These are phyloP conservation scores for Penicillium sp. DNA, from an alignment of 2,329 filamentous ascomycete species.

Conservation along the genomic window DNA sequence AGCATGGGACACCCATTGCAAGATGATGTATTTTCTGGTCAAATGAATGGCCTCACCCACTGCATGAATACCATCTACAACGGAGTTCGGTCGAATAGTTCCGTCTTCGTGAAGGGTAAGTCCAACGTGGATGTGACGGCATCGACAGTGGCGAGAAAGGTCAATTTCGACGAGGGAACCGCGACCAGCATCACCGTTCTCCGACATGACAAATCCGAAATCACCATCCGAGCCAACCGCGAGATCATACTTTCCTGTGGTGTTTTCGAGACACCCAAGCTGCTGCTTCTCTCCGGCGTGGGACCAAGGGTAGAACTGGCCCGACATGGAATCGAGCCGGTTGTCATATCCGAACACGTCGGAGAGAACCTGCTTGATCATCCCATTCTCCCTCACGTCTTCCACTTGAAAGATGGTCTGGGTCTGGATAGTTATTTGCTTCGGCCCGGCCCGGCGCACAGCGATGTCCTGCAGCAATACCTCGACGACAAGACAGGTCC, in stretches of 20 bases:
- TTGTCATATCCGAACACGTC: slow-evolving; percentile 26
- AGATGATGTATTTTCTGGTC: slow-evolving; percentile 54
- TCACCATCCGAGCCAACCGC: slow-evolving; percentile 49
- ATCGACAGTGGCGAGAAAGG: slow-evolving; percentile 9
- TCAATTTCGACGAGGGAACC: background rate
- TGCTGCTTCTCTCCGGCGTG: slow-evolving; percentile 50
- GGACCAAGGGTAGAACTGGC: slow-evolving; percentile 36
- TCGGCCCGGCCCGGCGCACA: slow-evolving; percentile 34
- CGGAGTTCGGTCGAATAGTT: slow-evolving; percentile 52
- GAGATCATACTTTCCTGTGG: slow-evolving; percentile 51
- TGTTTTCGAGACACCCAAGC: slow-evolving; percentile 52
- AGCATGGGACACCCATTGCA: slow-evolving; percentile 51
- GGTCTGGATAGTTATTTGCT: slow-evolving; percentile 40
- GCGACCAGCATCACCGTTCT: slow-evolving; percentile 46
- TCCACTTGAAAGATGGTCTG: slow-evolving; percentile 43
- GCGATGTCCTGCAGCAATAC: slow-evolving; percentile 35
- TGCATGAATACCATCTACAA: slow-evolving; percentile 57
- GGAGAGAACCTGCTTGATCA: slow-evolving; percentile 35
- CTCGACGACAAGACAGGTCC: slow-evolving; percentile 43
- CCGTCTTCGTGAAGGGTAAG: slow-evolving; percentile 52
- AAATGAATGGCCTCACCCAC: slow-evolving; percentile 54
- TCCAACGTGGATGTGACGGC: slow-evolving; percentile 54
- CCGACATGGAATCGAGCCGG: slow-evolving; percentile 24
- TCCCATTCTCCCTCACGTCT: slow-evolving; percentile 40
- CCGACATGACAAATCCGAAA: background rate